Evolutionary conservation across 208 protist species (phyloP), one percentile per base, ranked within the genome.

Genomic region (Giardia muris): DNA sequence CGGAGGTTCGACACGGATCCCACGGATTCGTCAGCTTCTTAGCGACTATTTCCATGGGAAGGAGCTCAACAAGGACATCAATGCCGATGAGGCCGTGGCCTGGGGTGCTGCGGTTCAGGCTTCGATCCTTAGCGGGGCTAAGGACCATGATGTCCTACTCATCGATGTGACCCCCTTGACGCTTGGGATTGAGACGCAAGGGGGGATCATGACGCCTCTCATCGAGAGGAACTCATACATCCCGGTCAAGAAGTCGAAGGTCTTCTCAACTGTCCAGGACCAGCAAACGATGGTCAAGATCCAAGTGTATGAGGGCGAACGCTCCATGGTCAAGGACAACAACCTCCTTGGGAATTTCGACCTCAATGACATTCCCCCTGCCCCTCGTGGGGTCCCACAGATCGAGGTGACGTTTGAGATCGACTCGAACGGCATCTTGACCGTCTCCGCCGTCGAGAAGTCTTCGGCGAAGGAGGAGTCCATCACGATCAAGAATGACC

Each of bases 91-190:
- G 92, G 93, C 93, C 43, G 93, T 94, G 44, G 93, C 93, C 42
- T 87, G 43, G 4, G 93, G 92, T 43, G 93, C 93, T 44, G 93
- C 93, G 30, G 87, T 93, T 39, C 92, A 93, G 44, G 93, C 92
- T 42, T 2, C 93, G 19, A 92, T 92, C 92, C 44, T 94, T 4
- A 90, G 47, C 22, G 91, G 95, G 10, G 96, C 96, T 44, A 96
- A 98, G 42, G 95, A 97, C 2, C 96, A 96, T 86, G 97, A 97
- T 46, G 94, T 99, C 30, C 93, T 99, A 0, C 94, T 99, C 0
- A 93, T 99, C 4, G 98, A 99, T 94, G 98, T 99, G 19, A 98
- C 97, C 0, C 98, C 98, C 67, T 95, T 99, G 4, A 98, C 98
- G 3, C 97, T 99, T 19, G 98, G 97, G 92, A 99, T 98, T 88